Evolutionary conservation across 768 basidiomycete genomes (phyloP).

Genomic region (Suillus subluteus): DNA sequence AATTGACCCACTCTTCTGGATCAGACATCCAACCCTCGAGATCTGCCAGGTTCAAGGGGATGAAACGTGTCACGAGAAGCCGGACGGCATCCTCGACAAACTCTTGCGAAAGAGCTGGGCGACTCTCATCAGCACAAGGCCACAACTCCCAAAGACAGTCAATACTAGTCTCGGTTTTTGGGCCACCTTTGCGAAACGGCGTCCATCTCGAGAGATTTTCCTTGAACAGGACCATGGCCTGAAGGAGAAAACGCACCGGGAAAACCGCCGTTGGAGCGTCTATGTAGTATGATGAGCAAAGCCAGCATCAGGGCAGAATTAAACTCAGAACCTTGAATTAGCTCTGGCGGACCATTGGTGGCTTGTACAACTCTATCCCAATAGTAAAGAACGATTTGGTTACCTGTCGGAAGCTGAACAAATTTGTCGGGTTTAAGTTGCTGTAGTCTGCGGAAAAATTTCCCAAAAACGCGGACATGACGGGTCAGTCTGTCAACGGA

Average conservation of each 20-base stretch:
- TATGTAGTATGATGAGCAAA: conserved; percentile 28
- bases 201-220: conserved; percentile 83
- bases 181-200: conserved; percentile 61
- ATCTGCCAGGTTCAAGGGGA: conserved; percentile 82
- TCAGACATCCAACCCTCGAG: conserved; percentile 84
- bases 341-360: conserved; percentile 52
- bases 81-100: conserved; percentile 77
- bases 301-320: background rate
- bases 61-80: conserved; percentile 80
- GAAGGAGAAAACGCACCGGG: conserved; percentile 80
- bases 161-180: conserved; percentile 61
- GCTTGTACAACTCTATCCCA: conserved; percentile 82
- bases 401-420: conserved; percentile 62
- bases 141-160: conserved; percentile 7
- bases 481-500: conserved; percentile 64
- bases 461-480: conserved; percentile 74
- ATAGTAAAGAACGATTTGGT: conserved; percentile 74
- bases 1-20: conserved; percentile 94
- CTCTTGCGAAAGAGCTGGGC: conserved; percentile 60
- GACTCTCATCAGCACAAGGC: conserved; percentile 18
- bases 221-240: conserved; percentile 85
- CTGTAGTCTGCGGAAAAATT: conserved; percentile 78
- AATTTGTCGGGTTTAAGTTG: conserved; percentile 63
- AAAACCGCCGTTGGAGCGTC: conserved; percentile 67
- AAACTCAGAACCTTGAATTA: conserved; percentile 56